Evolutionary conservation across 1,284 basidiomycete genomes (phyloP), one percentile per base, ranked within the genome.

Genomic region (Papiliotrema terrestris): DNA sequence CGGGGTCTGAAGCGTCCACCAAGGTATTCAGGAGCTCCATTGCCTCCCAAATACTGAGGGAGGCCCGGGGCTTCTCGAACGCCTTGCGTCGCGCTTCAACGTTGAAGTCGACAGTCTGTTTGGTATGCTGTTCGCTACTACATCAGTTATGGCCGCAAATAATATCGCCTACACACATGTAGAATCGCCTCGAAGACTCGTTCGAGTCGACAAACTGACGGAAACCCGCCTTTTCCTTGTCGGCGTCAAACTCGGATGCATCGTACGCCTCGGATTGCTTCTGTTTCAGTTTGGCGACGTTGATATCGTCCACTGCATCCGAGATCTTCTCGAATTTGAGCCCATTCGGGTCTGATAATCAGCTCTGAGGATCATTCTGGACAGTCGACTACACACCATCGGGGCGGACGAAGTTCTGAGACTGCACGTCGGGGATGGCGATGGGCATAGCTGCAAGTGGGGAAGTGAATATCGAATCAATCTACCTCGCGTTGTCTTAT

Each of bases 1-100:
- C 68, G 17, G 70, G 72, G 58, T 71, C 91, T 8, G 88, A 41
- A n/a, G 39, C 39, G 17, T 41, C 39, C 6, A 41, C 39, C 39
- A 41, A 22, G 39, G 39, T 41, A 15, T 41, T 41, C 17, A 52
- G 23, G 8, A 52, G 42, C 42, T 52, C 51, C 51, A 52, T 52
- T 5, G 51, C 51, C 35, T 52, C 41, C 51, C 51, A 52, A 19
- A 52, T 35, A 26, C 51, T 41, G 41, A 52, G 44, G 2, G 39
- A 45, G 13, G 51, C 51, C 22, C 51, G 19, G 35, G 51, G 51
- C 32, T 52, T 52, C 23, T 44, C 51, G 32, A 52, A 52, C 19
- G 51, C 51, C 23, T 43, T 52, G 15, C 41, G 19, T 4, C 51
- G 51, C 17, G 51, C 51, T 8, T 44, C 42, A 15, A 52, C 29